Evolutionary conservation across 176 grass and related monocot genomes (phyloP).

Genomic region (Bonia amplexicaulis): DNA sequence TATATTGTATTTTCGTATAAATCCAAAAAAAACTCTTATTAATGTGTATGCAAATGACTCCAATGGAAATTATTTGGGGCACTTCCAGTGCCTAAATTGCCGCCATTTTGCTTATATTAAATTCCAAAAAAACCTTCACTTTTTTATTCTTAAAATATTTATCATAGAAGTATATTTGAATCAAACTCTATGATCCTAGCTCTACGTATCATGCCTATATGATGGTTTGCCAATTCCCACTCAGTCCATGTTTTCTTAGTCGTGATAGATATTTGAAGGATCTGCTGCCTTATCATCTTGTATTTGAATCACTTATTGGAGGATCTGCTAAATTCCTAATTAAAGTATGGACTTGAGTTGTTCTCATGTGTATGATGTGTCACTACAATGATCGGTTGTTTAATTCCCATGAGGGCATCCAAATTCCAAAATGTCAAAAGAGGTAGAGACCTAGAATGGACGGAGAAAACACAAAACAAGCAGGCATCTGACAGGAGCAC

Average conservation of each 20-base stretch:
- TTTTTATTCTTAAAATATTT: neutral
- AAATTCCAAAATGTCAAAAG: neutral
- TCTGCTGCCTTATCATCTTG: neutral
- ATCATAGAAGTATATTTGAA: neutral
- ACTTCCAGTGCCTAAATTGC: neutral
- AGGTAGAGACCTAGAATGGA: neutral
- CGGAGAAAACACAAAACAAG: neutral
- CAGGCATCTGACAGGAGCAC: neutral
- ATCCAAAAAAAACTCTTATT: neutral
- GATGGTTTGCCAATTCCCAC: neutral
- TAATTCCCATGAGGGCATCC: neutral
- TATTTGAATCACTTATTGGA: neutral
- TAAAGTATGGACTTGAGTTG: neutral
- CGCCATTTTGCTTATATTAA: neutral
- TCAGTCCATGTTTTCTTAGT: neutral
- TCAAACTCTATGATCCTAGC: neutral
- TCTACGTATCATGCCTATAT: neutral
- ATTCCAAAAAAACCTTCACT: neutral
- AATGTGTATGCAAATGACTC: neutral
- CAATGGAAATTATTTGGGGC: neutral
- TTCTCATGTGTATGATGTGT: constrained; percentile 3
- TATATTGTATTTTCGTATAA: neutral
- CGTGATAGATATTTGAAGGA: neutral
- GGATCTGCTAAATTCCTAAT: neutral
- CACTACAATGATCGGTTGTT: neutral